Conservation (phyloP, 257 asterid genomes). For the Nemophila menziesii region DNA sequence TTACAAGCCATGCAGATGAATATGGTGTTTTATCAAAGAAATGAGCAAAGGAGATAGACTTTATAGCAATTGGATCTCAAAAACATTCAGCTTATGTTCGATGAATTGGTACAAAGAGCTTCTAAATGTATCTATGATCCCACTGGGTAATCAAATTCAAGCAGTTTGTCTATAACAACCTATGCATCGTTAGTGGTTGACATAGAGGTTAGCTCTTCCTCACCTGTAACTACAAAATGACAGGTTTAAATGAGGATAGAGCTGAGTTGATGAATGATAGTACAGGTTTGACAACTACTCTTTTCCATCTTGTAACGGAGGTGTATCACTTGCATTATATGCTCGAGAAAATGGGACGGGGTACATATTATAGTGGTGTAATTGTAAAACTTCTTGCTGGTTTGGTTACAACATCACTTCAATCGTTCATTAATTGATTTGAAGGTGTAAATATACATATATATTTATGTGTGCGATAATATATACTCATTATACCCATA, state of each 20-base stretch:
- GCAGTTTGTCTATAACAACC: conserved; percentile 18
- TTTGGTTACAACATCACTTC: too few relatives aligned
- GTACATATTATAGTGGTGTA: conserved; percentile 26
- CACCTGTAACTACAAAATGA: too few relatives aligned
- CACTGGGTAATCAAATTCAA: conserved; percentile 1
- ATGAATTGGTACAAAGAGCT: conserved; percentile 84
- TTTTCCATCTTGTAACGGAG: too few relatives aligned
- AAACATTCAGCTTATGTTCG: conserved; percentile 43
- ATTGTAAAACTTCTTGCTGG: conserved; percentile 26
- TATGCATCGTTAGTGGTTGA: conserved; percentile 26
- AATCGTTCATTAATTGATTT: too few relatives aligned
- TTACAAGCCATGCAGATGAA: conserved; percentile 61
- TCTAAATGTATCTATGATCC: conserved; percentile 35
- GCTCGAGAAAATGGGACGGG: conserved; percentile 52
- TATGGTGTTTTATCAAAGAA: conserved; percentile 46
- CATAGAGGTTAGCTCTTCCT: conserved; percentile 19
- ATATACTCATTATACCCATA: too few relatives aligned
- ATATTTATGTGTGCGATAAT: too few relatives aligned
- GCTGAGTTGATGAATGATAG: conserved; percentile 37
- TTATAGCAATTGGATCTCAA: conserved; percentile 63
- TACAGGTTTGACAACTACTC: conserved; percentile 47
- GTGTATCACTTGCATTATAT: too few relatives aligned
- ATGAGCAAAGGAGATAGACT: conserved; percentile 61
- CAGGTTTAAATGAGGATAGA: conserved; percentile 29
- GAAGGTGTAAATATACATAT: too few relatives aligned